Evolutionary conservation across 305 asterid genomes (phyloP).

Genomic region (Plantago lanceolata): DNA sequence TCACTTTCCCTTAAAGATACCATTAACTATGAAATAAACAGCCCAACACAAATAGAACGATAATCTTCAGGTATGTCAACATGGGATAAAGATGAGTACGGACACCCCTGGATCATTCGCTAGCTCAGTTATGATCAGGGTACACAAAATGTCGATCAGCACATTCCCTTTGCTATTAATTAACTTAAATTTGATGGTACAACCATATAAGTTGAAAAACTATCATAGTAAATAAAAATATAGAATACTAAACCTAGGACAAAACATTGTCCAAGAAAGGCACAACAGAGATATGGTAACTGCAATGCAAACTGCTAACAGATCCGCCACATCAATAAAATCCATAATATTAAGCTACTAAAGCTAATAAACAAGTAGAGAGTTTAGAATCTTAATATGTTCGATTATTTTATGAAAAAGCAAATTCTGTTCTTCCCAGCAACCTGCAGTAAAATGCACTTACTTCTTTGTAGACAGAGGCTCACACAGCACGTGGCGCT

Average conservation of each 20-base stretch:
- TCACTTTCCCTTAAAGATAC: background rate
- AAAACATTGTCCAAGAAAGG: background rate
- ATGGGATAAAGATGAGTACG: too few relatives aligned
- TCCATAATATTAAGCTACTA: slow-evolving; percentile 1
- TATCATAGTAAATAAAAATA: background rate
- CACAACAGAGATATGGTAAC: background rate
- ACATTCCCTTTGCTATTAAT: background rate
- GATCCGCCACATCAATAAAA: background rate
- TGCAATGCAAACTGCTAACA: background rate
- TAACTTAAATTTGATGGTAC: background rate
- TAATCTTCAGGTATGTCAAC: too few relatives aligned
- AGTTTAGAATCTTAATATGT: slow-evolving; percentile 10
- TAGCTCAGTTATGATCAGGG: too few relatives aligned
- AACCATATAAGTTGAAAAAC: background rate
- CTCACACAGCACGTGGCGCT: background rate
- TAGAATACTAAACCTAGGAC: slow-evolving; percentile 8
- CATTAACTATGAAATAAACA: too few relatives aligned
- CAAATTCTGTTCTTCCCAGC: slow-evolving; percentile 1
- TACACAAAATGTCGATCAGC: background rate
- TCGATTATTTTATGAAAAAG: background rate
- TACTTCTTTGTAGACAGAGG: slow-evolving; percentile 8
- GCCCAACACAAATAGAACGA: too few relatives aligned
- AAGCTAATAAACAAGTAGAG: background rate
- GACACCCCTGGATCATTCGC: too few relatives aligned
- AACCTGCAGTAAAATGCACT: slow-evolving; percentile 9